Evolutionary conservation across 1,284 basidiomycete species (phyloP), one percentile per base, ranked within the genome.

Genomic region (Trametes polyzona): DNA sequence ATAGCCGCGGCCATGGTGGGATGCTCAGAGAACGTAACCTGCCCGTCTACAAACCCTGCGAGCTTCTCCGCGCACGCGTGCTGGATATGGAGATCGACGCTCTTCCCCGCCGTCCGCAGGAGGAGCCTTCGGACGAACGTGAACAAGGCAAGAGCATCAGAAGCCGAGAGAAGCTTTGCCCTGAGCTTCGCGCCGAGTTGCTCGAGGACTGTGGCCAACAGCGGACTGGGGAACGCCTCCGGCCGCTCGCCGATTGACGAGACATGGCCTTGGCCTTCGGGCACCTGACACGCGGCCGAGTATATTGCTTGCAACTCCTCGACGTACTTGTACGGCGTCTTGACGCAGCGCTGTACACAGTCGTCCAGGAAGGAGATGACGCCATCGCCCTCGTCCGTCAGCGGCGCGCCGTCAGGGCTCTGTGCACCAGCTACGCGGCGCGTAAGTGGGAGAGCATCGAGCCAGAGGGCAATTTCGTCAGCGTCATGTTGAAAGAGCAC

Each of bases 251-350:
- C 51, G 29, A 65, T 49, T 23, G 49, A 57, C 7, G 46, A 40
- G 50, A 56, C 26, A 37, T 51, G 53, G 3, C 43, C 56, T 16
- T 58, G 35, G 17, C 40, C 16, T 11, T 54, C 30, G 16, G 16
- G 26, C 7, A 9, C 24, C 30, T 19, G 14, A 21, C 29, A 33
- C 19, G 53, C 53, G n/a, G 58, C 42, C 9, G 59, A 17, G 21
- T 61, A 46, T 24, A 81, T 62, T 0, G 68, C 58, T 26, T 78
- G 76, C 52, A 83, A 70, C 11, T 88, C 86, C 67, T 98, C 95
- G 52, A 96, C 80, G 69, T 97, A 98, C 33, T 87, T 83, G 71
- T 96, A 93, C 0, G 94, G 92, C 0, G 88, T 91, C 74, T 92
- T 95, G 61, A 88, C 68, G 63, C 89, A 94, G n/a, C 93, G 82